Evolutionary conservation across 2,329 filamentous ascomycete genomes (phyloP).

Genomic region (Colletotrichum sp.): DNA sequence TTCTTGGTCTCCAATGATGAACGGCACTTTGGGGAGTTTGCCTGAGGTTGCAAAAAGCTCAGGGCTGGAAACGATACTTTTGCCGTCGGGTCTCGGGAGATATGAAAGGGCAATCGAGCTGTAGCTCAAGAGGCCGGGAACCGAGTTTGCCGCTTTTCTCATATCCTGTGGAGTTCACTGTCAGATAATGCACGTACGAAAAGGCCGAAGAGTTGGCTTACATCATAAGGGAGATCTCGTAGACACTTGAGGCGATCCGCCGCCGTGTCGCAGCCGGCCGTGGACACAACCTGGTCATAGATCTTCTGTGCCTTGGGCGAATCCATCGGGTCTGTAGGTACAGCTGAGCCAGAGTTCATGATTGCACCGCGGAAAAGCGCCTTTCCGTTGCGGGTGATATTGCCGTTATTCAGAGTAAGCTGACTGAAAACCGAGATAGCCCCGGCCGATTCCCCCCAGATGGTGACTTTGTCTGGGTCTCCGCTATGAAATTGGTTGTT

Average conservation of each 20-base stretch:
- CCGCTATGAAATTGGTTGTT: slow-evolving; percentile 44
- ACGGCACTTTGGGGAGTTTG: slow-evolving; percentile 61
- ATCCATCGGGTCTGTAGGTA: slow-evolving; percentile 58
- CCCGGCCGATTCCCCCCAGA: slow-evolving; percentile 67
- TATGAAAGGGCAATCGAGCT: slow-evolving; percentile 63
- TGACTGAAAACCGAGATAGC: slow-evolving; percentile 68
- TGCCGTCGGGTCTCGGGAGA: slow-evolving; percentile 65
- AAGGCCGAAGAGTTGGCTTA: slow-evolving; percentile 58
- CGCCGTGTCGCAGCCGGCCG: slow-evolving; percentile 56
- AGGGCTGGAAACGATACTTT: slow-evolving; percentile 54
- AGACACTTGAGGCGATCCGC: slow-evolving; percentile 59
- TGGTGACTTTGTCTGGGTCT: slow-evolving; percentile 67
- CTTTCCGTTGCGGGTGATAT: slow-evolving; percentile 57
- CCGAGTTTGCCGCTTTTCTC: slow-evolving; percentile 58
- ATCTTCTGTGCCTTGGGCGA: slow-evolving; percentile 58
- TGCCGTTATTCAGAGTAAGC: slow-evolving; percentile 64
- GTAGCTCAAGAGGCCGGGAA: slow-evolving; percentile 62
- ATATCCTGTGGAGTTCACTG: slow-evolving; percentile 51
- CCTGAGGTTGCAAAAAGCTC: slow-evolving; percentile 52
- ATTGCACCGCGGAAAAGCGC: slow-evolving; percentile 68
- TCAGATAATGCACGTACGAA: slow-evolving; percentile 57
- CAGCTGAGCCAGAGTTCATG: slow-evolving; percentile 63
- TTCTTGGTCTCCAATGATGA: slow-evolving; percentile 69
- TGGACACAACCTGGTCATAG: slow-evolving; percentile 56
- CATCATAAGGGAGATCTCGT: slow-evolving; percentile 57